Evolutionary conservation across 2,329 filamentous ascomycete species (phyloP), one percentile per base, ranked within the genome.

Genomic region (Zymoseptoria pseudotritici): DNA sequence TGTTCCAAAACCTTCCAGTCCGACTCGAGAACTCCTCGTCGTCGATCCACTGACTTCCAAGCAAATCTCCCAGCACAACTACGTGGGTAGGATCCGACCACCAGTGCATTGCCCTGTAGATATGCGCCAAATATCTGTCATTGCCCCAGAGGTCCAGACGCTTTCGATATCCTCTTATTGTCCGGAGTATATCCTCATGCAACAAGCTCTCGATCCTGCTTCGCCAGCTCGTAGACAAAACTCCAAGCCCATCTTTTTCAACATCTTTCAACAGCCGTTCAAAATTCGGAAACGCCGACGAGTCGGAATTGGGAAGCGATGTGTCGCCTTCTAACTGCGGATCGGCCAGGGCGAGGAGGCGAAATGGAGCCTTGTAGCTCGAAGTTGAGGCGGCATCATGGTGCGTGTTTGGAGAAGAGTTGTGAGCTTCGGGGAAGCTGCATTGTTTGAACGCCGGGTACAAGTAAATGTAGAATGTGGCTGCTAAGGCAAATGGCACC

Each of bases 11-110:
- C 21, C 69, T 56, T 10, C 61, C 36, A 50, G 86, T 87, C 49
- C 94, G 83, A 62, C 79, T 79, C 62, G 84, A 82, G 71, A 99
- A 99, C 75, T 99, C 94, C 29, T 82, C 83, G 71, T 96, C 86
- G 55, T 83, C 83, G 62, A 99, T 89, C 94, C 94, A 99, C 74
- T 99, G 94, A 69, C 91, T 96, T 9, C 94, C 94, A 9, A 99
- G 78, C 60, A 99, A 78, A 72, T 99, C 94, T 2, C 94, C 94
- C 3, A 99, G 80, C 0, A 97, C 91, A 0, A 89, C 86, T 20
- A 94, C 85, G 73, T 99, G 94, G 0, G 90, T 95, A 8, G 94
- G 94, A 17, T 80, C 77, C 0, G 88, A 84, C 87, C 89, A 95
- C 90, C 91, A 96, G 66, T 84, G 82, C 55, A 96, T 75, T 0